These are phyloP conservation scores for Ustilago nuda DNA, from an alignment of 1,284 basidiomycete species.

Conservation along the genomic window DNA sequence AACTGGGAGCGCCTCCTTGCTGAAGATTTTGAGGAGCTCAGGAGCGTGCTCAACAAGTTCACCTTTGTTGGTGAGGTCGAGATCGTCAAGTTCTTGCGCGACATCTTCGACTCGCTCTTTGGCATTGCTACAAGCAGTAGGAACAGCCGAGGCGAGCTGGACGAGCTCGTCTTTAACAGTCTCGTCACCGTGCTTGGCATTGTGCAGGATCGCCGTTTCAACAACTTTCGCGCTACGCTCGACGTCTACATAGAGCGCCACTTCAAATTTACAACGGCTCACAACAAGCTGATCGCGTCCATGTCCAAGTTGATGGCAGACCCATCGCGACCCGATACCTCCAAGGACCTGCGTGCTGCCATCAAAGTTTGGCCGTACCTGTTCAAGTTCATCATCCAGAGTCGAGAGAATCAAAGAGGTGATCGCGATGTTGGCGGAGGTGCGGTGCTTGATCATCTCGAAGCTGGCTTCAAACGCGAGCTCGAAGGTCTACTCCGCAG, in stretches of 20 bases:
- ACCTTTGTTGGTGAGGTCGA: constrained; percentile 80
- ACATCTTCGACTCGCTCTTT: constrained; percentile 94
- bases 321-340: constrained; percentile 80
- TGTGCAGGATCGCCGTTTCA: constrained; percentile 86
- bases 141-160: constrained; percentile 83
- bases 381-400: constrained; percentile 90
- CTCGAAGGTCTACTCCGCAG: constrained; percentile 76
- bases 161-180: constrained; percentile 87
- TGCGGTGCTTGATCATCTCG: constrained; percentile 85
- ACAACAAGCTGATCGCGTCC: constrained; percentile 71
- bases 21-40: constrained; percentile 75
- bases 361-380: constrained; percentile 97
- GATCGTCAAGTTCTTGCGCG: constrained; percentile 90
- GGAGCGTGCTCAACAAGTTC: constrained; percentile 83
- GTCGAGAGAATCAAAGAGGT: constrained; percentile 85
- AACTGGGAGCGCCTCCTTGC: constrained; percentile 77
- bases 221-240: constrained; percentile 88
- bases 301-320: constrained; percentile 85
- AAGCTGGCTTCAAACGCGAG: constrained; percentile 81
- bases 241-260: constrained; percentile 92
- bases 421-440: constrained; percentile 77
- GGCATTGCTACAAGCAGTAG: constrained; percentile 82
- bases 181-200: constrained; percentile 85
- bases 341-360: constrained; percentile 82
- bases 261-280: constrained; percentile 73